Evolutionary conservation across 108 stramenopile species (phyloP), one percentile per base, ranked within the genome.

Genomic region (Nannochloropsis oceanica): DNA sequence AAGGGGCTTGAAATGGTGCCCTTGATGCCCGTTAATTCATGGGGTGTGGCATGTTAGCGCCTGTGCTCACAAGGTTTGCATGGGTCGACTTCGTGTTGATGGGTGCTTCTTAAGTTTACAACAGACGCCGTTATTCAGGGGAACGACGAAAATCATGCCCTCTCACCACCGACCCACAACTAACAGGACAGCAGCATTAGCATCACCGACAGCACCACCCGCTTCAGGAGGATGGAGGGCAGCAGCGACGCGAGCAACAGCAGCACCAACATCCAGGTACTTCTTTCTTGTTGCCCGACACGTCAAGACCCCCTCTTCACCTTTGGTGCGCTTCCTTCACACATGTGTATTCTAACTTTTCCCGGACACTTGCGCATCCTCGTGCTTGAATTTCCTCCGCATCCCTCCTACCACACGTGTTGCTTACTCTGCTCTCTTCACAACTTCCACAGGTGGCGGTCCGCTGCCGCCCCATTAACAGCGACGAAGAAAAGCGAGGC

Each of bases 391-490:
- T 5, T 34, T 34, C 34, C 34, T 34, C 34, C 34, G 5, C 34
- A 34, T 34, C 2, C 59, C 10, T 9, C 5, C n/a, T 73, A n/a
- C 18, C 1, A 73, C 59, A 7, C 7, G 59, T n/a, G 18, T 3
- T 10, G 22, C n/a, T n/a, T 7, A n/a, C n/a, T 73, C 22, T 73
- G 22, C 8, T 8, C 22, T 73, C 59, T 10, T 10, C n/a, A 2
- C 0, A 73, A n/a, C 59, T 2, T 9, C 22, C 59, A 73, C 91
- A 92, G 50, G 92, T 92, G 8, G 91, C 90, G 27, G 92, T 92
- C 44, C 86, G 92, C 84, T 92, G 91, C 27, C 86, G 92, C 14
- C 92, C 92, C 42, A 89, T 92, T 5, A 92, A 92, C 43, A 84
- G 26, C 79, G 91, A 90, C 27, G 92, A 92, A 42, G 90, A 89